Percentiles rank a stretch among this genome's conserved stretches.
Evolutionary conservation across 2,329 filamentous ascomycete species (phyloP).

Genomic region (Pseudogymnoascus sp.): DNA sequence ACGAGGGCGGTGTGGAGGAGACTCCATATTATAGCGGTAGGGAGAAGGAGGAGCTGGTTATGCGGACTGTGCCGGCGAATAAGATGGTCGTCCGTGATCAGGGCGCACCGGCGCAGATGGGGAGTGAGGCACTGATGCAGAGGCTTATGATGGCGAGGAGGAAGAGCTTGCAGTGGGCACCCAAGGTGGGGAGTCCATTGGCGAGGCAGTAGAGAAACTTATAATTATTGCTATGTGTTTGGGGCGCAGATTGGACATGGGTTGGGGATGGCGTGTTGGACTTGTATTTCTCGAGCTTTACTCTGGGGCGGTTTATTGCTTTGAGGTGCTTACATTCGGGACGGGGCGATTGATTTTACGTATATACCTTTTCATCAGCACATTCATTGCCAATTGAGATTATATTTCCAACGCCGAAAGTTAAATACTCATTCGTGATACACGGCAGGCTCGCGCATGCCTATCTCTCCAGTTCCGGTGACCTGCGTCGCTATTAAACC

Average conservation of each 20-base stretch:
- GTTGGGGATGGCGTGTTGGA: neutral
- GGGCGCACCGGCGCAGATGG: slow-evolving; percentile 38
- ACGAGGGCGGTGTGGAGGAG: slow-evolving; percentile 22
- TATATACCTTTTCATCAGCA: neutral
- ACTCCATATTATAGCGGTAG: slow-evolving; percentile 6
- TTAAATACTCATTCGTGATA: neutral
- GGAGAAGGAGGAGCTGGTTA: slow-evolving; percentile 17
- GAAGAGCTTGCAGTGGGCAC: slow-evolving; percentile 72
- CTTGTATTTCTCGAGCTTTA: neutral
- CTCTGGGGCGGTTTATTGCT: slow-evolving; percentile 1
- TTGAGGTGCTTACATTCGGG: neutral
- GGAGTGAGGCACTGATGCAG: slow-evolving; percentile 31
- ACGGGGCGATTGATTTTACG: neutral
- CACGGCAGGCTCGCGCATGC: neutral
- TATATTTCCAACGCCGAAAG: neutral
- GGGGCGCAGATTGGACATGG: neutral
- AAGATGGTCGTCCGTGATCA: slow-evolving; percentile 14
- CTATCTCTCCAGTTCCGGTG: neutral
- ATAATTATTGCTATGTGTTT: neutral
- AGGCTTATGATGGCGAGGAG: slow-evolving; percentile 61
- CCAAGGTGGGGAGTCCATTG: slow-evolving; percentile 67
- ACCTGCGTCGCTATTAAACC: neutral
- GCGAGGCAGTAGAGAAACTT: slow-evolving; percentile 34
- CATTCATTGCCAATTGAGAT: neutral
- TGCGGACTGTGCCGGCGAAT: slow-evolving; percentile 26